Conservation (phyloP, 306 rosid species). For the Chamaecrista fasciculata region DNA sequence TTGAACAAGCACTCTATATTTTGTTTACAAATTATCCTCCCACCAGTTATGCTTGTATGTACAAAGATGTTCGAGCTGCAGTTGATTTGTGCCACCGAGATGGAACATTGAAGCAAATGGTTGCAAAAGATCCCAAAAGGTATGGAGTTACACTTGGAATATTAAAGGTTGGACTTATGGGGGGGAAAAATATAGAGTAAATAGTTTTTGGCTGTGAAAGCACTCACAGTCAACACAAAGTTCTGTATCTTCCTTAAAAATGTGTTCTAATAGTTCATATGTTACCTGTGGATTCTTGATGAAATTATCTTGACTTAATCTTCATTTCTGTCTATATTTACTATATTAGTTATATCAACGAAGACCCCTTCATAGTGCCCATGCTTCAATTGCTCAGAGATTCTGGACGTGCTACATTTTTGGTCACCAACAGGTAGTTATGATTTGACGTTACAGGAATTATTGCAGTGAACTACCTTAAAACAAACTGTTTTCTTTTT, state of each 20-base stretch:
- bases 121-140: conserved; percentile 89
- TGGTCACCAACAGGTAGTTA: conserved; percentile 92
- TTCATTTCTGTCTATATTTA: conserved; percentile 26
- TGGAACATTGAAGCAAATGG: conserved; percentile 97
- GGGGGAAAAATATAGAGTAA: background rate
- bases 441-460: conserved; percentile 17
- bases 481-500: background rate
- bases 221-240: background rate
- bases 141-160: conserved; percentile 33
- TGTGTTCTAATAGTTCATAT: conserved; percentile 14
- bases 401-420: conserved; percentile 89
- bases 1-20: background rate
- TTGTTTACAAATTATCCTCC: conserved; percentile 18
- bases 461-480: background rate
- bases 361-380: conserved; percentile 69
- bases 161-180: background rate
- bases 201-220: conserved; percentile 3
- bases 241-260: conserved; percentile 19
- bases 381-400: conserved; percentile 93
- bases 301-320: conserved; percentile 21
- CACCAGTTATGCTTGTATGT: conserved; percentile 78
- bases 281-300: conserved; percentile 12
- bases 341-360: conserved; percentile 72
- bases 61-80: conserved; percentile 98
- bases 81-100: conserved; percentile 99